Conservation (phyloP, 306 rosid species). For the Cucurbita ficifolia region DNA sequence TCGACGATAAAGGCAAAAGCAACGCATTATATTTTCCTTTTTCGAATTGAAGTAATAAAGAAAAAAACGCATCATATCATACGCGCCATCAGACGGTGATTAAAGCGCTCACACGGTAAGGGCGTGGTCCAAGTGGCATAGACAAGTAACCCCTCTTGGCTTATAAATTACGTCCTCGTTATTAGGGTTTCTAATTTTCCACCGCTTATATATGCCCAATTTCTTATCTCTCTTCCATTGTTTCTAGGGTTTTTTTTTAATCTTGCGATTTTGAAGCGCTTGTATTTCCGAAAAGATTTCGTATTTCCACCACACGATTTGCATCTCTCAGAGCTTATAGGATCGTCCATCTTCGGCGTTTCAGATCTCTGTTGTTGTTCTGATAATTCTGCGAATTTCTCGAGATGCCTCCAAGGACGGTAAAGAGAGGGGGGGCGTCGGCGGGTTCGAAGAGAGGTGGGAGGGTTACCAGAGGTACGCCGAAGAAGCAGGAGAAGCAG, state of each 20-base stretch:
- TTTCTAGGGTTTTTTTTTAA: background rate
- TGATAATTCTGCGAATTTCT: background rate
- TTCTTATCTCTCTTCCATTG: background rate
- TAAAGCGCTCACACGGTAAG: background rate
- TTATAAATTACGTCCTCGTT: background rate
- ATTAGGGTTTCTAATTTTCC: conserved; percentile 4
- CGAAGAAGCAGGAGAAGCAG: conserved; percentile 44
- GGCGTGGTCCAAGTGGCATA: background rate
- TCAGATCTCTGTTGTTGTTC: background rate
- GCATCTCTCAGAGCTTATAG: background rate
- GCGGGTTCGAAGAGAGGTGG: conserved; percentile 48
- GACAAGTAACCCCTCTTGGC: background rate
- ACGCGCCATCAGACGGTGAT: background rate
- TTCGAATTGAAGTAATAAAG: no score
- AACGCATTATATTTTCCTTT: no score
- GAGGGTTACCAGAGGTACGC: conserved; percentile 38
- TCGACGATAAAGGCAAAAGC: no score
- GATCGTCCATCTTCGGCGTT: background rate
- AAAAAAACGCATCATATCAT: background rate
- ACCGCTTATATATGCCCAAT: background rate
- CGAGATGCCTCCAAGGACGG: conserved; percentile 74
- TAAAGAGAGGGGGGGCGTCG: conserved; percentile 58
- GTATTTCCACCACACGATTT: background rate
- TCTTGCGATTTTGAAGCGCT: background rate
- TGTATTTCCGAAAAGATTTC: background rate